Percentiles rank a stretch among this genome's conserved stretches.
Conservation (phyloP, 805 yeast genomes). For the Scheffersomyces coipomensis region DNA sequence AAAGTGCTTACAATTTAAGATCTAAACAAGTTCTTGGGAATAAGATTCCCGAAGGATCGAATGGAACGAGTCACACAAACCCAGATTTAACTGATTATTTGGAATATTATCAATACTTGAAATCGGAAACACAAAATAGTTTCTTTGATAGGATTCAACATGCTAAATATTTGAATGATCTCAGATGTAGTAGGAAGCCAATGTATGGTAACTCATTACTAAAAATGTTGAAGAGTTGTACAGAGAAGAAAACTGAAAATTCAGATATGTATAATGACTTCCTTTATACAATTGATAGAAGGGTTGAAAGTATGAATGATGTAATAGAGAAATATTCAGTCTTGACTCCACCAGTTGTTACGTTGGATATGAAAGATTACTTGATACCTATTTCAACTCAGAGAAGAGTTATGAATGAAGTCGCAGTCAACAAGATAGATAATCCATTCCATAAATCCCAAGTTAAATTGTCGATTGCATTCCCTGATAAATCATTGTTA, state of each 20-base stretch:
- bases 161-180: conserved; percentile 57
- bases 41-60: conserved; percentile 42
- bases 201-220: conserved; percentile 64
- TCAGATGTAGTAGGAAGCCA: conserved; percentile 67
- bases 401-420: conserved; percentile 24
- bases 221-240: conserved; percentile 25
- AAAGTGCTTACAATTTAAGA: conserved; percentile 42
- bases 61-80: conserved; percentile 18
- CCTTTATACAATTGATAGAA: conserved; percentile 20
- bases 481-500: conserved; percentile 89
- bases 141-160: conserved; percentile 56
- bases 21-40: conserved; percentile 46
- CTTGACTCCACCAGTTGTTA: conserved; percentile 83
- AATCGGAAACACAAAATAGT: conserved; percentile 50
- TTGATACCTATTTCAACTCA: conserved; percentile 42
- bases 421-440: conserved; percentile 41
- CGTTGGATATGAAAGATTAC: conserved; percentile 64
- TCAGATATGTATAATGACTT: conserved; percentile 15
- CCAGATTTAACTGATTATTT: conserved; percentile 38
- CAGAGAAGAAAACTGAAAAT: conserved; percentile 7
- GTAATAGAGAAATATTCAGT: conserved; percentile 75
- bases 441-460: conserved; percentile 76
- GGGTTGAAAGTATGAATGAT: conserved; percentile 40
- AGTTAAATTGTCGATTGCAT: conserved; percentile 84
- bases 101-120: conserved; percentile 57